Conservation (phyloP, 306 rosid genomes). For the Vigna nakashimae region DNA sequence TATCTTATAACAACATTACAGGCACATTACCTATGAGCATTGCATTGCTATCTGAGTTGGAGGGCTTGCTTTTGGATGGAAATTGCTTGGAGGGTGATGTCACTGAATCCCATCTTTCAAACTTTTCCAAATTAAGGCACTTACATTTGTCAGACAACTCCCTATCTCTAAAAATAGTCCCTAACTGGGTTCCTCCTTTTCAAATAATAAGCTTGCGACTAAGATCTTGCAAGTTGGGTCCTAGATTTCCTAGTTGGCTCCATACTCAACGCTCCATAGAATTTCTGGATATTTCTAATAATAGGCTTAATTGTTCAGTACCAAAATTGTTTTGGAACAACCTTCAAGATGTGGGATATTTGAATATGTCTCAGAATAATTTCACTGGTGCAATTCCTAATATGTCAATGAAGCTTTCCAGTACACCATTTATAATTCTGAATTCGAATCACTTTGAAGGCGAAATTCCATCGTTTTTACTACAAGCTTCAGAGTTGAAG, state of each 20-base stretch:
- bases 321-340: too few species aligned
- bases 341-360: too few species aligned
- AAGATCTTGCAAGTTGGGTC: neutral
- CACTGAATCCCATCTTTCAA: neutral
- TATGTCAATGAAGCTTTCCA: neutral
- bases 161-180: too few species aligned
- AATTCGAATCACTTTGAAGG: constrained; percentile 39
- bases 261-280: neutral
- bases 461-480: neutral
- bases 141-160: too few species aligned
- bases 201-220: too few species aligned
- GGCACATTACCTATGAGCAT: neutral
- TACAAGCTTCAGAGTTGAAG: neutral
- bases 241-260: constrained; percentile 38
- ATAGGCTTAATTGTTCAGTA: neutral
- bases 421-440: neutral
- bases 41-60: neutral
- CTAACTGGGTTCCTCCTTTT: neutral
- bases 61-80: fast-evolving
- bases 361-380: constrained; percentile 12
- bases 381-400: constrained; percentile 1
- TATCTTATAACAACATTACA: neutral
- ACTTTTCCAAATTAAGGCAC: too few species aligned
- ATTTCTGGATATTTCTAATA: neutral
- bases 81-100: constrained; percentile 21